Evolutionary conservation across 768 basidiomycete species (phyloP).

Genomic region (Lactarius sanguifluus): DNA sequence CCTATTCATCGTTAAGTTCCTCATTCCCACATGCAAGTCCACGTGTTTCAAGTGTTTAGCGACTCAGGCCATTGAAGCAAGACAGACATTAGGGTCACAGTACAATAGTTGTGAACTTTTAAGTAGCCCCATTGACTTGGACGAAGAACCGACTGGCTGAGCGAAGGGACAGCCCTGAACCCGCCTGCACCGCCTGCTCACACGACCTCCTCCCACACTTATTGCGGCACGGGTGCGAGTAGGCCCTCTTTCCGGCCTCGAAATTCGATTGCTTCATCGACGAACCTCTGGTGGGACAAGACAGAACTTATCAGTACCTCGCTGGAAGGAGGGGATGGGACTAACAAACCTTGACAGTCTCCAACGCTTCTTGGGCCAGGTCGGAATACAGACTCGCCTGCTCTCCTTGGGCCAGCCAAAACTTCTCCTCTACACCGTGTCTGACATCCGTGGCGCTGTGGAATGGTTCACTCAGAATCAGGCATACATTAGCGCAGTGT

Average conservation of each 20-base stretch:
- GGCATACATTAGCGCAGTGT: background rate
- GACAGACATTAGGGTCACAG: background rate
- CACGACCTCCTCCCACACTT: background rate
- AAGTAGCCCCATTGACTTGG: background rate
- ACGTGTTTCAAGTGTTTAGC: background rate
- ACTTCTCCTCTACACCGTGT: background rate
- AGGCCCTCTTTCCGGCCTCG: background rate
- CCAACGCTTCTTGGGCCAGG: conserved; percentile 1
- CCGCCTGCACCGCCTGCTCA: background rate
- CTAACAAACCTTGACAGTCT: conserved; percentile 11
- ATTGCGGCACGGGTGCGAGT: background rate
- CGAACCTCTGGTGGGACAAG: conserved; percentile 1
- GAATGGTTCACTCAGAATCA: background rate
- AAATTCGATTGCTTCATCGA: conserved; percentile 3
- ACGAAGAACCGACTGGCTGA: background rate
- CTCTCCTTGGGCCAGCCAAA: background rate
- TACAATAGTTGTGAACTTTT: background rate
- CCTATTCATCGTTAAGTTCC: background rate
- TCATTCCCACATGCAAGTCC: no score
- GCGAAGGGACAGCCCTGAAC: background rate
- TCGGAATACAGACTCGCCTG: conserved; percentile 11
- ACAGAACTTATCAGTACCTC: background rate
- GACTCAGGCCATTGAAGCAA: background rate
- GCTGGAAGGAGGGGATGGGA: background rate
- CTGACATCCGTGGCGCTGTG: conserved; percentile 14